Percentiles rank a stretch among this genome's conserved stretches.
phyloP scores from a whole-genome alignment of 169 alveolate species.

The Perkinsus chesapeaki region DNA sequence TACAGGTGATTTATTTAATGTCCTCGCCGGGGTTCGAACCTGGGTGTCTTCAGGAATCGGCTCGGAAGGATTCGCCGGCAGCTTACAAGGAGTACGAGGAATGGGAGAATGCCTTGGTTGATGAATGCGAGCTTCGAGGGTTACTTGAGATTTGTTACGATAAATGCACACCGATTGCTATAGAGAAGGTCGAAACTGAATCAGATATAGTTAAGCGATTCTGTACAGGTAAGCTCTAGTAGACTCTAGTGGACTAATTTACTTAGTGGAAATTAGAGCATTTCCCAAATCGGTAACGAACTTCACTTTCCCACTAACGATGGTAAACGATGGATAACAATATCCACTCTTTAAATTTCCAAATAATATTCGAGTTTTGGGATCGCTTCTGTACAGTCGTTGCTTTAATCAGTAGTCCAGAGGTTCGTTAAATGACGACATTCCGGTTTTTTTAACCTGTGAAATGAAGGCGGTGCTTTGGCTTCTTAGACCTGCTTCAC shows the following conservation, averaged over 20 bases:
- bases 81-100: conserved; percentile 36
- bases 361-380: too few species aligned
- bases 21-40: background rate
- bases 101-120: conserved; percentile 38
- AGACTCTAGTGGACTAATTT: background rate
- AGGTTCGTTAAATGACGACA: too few species aligned
- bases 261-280: too few species aligned
- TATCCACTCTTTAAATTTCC: too few species aligned
- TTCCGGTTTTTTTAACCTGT: too few species aligned
- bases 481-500: too few species aligned
- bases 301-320: too few species aligned
- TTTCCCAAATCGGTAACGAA: too few species aligned
- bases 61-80: background rate
- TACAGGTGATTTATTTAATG: conserved; percentile 30
- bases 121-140: conserved; percentile 53
- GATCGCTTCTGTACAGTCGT: too few species aligned
- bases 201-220: conserved; percentile 39
- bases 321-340: too few species aligned
- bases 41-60: background rate
- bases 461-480: too few species aligned
- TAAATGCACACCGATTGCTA: conserved; percentile 36
- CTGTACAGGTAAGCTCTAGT: background rate
- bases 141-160: conserved; percentile 45
- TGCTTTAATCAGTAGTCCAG: too few species aligned
- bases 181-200: conserved; percentile 44